Evolutionary conservation across 2,329 filamentous ascomycete genomes (phyloP).

Genomic region (Graphium sp.): DNA sequence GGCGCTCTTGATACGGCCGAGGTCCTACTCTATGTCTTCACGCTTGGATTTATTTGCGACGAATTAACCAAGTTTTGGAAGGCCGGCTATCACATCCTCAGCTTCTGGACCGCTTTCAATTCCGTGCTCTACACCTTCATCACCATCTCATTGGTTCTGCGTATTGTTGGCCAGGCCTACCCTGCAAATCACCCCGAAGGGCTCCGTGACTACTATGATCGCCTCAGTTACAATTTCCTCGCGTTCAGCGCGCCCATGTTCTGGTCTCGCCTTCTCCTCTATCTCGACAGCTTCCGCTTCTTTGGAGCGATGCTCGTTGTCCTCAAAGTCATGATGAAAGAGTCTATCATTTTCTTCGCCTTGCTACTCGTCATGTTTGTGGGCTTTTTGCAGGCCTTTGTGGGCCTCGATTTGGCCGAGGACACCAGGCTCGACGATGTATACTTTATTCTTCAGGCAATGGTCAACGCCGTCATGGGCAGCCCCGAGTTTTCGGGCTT

Average conservation of each 20-base stretch:
- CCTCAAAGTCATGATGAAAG: constrained; percentile 86
- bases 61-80: constrained; percentile 86
- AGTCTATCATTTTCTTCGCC: constrained; percentile 91
- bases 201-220: constrained; percentile 48
- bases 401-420: constrained; percentile 76
- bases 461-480: constrained; percentile 84
- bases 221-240: constrained; percentile 82
- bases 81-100: constrained; percentile 75
- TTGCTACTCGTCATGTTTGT: constrained; percentile 69
- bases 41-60: constrained; percentile 77
- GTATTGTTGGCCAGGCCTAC: constrained; percentile 62
- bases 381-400: constrained; percentile 84
- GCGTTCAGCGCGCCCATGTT: constrained; percentile 93
- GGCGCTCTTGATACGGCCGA: constrained; percentile 79
- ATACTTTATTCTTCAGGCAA: constrained; percentile 59
- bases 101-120: constrained; percentile 98
- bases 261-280: constrained; percentile 83
- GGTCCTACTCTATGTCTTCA: constrained; percentile 76
- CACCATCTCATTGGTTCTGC: constrained; percentile 59
- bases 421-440: constrained; percentile 52
- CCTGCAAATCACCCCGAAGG: not conserved
- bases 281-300: constrained; percentile 85
- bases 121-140: constrained; percentile 64
- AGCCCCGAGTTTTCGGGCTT: constrained; percentile 81
- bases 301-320: constrained; percentile 98